These are phyloP conservation scores for Fusarium coicis DNA, from an alignment of 2,329 filamentous ascomycete species.

Conservation along the genomic window DNA sequence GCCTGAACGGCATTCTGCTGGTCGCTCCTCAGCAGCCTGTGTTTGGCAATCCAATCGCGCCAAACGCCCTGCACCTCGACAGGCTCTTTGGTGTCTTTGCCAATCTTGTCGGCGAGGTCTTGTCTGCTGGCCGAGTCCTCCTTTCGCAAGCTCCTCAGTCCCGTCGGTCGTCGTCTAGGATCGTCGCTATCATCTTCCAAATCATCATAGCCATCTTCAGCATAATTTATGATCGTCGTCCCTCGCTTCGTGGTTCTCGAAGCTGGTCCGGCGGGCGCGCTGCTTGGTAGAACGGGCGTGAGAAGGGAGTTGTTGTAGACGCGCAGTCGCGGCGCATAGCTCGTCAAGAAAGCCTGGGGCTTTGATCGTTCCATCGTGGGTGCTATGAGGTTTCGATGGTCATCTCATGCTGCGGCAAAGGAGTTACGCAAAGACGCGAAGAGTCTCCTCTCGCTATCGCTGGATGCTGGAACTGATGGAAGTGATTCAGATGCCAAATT, in stretches of 20 bases:
- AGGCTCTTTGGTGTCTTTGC: slow-evolving; percentile 82
- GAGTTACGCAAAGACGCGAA: slow-evolving; percentile 39
- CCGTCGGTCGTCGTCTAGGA: slow-evolving; percentile 80
- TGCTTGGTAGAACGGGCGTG: slow-evolving; percentile 82
- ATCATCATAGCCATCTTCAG: slow-evolving; percentile 94
- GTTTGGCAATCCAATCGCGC: slow-evolving; percentile 94
- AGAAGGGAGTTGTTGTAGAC: slow-evolving; percentile 92
- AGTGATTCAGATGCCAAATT: background rate
- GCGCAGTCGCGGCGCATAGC: slow-evolving; percentile 90
- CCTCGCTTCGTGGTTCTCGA: slow-evolving; percentile 96
- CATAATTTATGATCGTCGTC: slow-evolving; percentile 96
- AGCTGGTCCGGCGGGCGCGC: slow-evolving; percentile 70
- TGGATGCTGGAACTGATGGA: background rate
- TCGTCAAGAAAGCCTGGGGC: slow-evolving; percentile 89
- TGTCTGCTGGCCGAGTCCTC: slow-evolving; percentile 74
- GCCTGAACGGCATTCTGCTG: slow-evolving; percentile 73
- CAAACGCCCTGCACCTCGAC: slow-evolving; percentile 91
- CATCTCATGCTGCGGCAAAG: slow-evolving; percentile 47
- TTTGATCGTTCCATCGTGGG: slow-evolving; percentile 62
- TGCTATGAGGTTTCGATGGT: slow-evolving; percentile 35
- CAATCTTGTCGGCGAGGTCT: slow-evolving; percentile 78
- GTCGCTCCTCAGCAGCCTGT: slow-evolving; percentile 64
- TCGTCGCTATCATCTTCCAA: slow-evolving; percentile 79
- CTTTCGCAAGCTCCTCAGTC: slow-evolving; percentile 82
- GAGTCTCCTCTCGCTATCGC: slow-evolving; percentile 24